Base-by-base conservation (phyloP, 1,284 basidiomycete species). In the Kwoniella shivajii region DNA sequence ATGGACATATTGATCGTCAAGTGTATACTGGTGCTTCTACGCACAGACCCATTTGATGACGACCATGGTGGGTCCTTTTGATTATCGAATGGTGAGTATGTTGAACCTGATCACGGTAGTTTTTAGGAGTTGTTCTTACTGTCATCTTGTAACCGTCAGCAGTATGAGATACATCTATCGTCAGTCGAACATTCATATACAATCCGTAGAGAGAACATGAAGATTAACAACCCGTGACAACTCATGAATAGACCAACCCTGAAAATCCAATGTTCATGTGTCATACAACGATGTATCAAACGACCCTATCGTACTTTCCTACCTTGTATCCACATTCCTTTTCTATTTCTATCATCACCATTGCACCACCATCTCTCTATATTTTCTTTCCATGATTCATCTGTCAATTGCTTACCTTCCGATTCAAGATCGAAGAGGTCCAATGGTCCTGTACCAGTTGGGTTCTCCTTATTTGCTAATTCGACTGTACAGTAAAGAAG, bases 351-450 rank as follows among this genome's bases (percentile, higher is more conserved):
- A 13, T 68, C 72, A 65, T 88, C 86, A 2, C 90, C 90, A 41
- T 87, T 72, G 65, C 88, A 89, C 89, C 89, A 92, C 90, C 90
- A 92, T 68, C 88, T 89, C 74, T 92, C 90, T 26, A 92, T 67
- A 72, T 84, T 79, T 50, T 87, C 86, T 50, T 80, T 69, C 30
- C 81, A 80, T 38, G 84, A 70, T 3, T 54, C 72, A 27, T 61
- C 59, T 47, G 60, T 52, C 45, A 63, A 56, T 26, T 54, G 51
- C 6, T 27, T 47, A 16, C 31, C 33, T 26, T 27, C 38, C 1
- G 27, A 30, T 3, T 59, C 54, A 3, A 72, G 43, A 55, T 84
- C 84, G 63, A 92, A 86, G 64, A 89, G 85, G 66, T 90, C 88
- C 5, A 90, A 79, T 4, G 81, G 76, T 0, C 88, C 88, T 2